Evolutionary conservation across 805 yeast genomes (phyloP).

Genomic region (Myxozyma monticola): DNA sequence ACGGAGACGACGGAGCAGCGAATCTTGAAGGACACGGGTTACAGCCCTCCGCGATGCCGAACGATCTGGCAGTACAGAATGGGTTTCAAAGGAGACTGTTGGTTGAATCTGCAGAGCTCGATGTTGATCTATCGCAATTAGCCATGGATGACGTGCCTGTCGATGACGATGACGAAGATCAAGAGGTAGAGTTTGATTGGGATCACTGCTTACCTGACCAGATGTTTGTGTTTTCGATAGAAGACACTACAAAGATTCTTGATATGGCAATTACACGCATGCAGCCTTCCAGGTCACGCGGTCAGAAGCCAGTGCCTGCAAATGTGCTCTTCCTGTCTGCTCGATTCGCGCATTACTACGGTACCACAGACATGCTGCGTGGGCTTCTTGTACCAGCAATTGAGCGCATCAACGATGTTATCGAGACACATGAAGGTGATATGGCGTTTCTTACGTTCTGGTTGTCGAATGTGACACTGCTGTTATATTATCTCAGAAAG

Average conservation of each 20-base stretch:
- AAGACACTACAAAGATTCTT: constrained; percentile 42
- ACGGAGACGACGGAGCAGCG: no score
- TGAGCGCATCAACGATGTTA: constrained; percentile 38
- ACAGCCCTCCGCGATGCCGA: not conserved
- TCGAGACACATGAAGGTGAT: constrained; percentile 41
- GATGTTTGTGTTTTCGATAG: constrained; percentile 43
- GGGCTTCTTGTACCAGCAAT: constrained; percentile 36
- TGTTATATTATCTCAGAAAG: constrained; percentile 73
- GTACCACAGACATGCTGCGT: constrained; percentile 37
- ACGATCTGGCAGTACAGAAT: constrained; percentile 21
- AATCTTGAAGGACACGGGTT: not conserved
- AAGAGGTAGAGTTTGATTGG: constrained; percentile 43
- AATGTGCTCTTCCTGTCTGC: constrained; percentile 44
- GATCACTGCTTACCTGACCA: constrained; percentile 43
- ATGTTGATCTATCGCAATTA: constrained; percentile 36
- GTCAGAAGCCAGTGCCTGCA: constrained; percentile 46
- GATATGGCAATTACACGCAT: constrained; percentile 41
- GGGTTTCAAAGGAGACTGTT: constrained; percentile 31
- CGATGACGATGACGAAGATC: constrained; percentile 23
- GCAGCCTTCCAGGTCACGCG: constrained; percentile 40
- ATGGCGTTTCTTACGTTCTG: constrained; percentile 66
- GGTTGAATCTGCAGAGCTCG: constrained; percentile 38
- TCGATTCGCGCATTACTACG: constrained; percentile 43
- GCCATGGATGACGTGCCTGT: constrained; percentile 28
- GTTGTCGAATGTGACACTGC: constrained; percentile 76